A percentile compares a stretch with the other conserved stretches of the same genome.
Conservation (phyloP, 176 grass and related monocot species). For the Musa acuminata region DNA sequence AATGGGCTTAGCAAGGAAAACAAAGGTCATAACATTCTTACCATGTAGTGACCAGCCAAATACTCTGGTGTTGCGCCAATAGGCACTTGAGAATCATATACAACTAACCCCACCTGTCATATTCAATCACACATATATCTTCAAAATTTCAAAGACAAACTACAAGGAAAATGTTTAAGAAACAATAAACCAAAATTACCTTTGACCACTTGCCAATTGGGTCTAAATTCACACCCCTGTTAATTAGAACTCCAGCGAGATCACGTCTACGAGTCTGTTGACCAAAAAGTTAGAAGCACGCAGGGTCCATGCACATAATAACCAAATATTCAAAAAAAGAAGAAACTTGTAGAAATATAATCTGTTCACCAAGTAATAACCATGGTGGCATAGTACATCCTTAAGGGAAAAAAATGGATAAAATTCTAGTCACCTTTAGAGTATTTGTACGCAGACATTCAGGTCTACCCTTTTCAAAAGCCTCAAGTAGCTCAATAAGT, state of each 20-base stretch:
- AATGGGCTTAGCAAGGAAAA: neutral
- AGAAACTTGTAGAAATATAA: neutral
- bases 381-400: neutral
- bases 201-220: conserved; percentile 98
- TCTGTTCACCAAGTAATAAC: neutral
- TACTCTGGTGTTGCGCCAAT: conserved; percentile 94
- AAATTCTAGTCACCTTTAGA: conserved; percentile 52
- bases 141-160: neutral
- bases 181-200: conserved; percentile 31
- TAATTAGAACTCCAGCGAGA: conserved; percentile 94
- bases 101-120: conserved; percentile 87
- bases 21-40: conserved; percentile 23
- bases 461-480: conserved; percentile 91
- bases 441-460: conserved; percentile 89
- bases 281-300: conserved; percentile 11
- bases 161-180: neutral
- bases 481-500: conserved; percentile 77
- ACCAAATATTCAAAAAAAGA: conserved; percentile 1
- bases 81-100: conserved; percentile 87
- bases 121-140: conserved; percentile 15
- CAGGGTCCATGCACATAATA: neutral
- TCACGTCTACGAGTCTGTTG: conserved; percentile 82
- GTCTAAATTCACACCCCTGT: conserved; percentile 96
- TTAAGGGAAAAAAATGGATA: neutral
- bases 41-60: conserved; percentile 98